Base-by-base conservation (phyloP, 148 eudicot species). In the Fagopyrum tataricum region DNA sequence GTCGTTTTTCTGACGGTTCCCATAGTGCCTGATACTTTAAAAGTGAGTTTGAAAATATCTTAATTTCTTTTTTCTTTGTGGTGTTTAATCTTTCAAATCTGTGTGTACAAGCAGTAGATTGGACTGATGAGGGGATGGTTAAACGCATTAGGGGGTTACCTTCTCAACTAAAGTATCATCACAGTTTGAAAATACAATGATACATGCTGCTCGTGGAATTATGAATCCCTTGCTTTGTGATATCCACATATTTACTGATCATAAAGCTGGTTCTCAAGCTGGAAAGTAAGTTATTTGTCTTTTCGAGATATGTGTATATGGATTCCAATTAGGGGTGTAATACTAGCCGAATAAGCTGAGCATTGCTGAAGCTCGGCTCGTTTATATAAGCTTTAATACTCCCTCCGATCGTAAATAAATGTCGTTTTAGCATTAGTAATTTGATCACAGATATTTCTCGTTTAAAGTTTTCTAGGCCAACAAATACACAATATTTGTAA, bases 101-200 rank as follows among this genome's bases (percentile, higher is more conserved):
- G 58, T 73, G n/a, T n/a, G 20, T 40, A 75, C 80, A 92, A 96
- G 96, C 99, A 55, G 81, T 90, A 17, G 84, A 85, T 52, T 90
- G 99, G 99, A 81, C 83, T 73, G 93, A 95, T 70, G 92, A 84
- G 75, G 99, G 99, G 67, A 77, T 90, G 99, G 96, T 91, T 52
- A 95, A 88, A 82, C 88, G 97, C 66, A 90, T 95, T 51, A 87
- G 99, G 78, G 99, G 97, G 83, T 87, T 46, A 59, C 86, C 7
- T 95, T 91, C 69, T 90, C 98, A 1, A 82, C 96, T 18, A 85
- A 87, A 82, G 94, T 95, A 15, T 84, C 90, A 23, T 78, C 74
- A 21, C 97, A 95, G 79, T 91, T 88, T 73, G 97, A 95, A 83
- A 86, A 87, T 44, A 56, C 82, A 53, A 85, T 91, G 87, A 82